Conservation (phyloP, 176 grass and related monocot genomes). For the Phoenix dactylifera region DNA sequence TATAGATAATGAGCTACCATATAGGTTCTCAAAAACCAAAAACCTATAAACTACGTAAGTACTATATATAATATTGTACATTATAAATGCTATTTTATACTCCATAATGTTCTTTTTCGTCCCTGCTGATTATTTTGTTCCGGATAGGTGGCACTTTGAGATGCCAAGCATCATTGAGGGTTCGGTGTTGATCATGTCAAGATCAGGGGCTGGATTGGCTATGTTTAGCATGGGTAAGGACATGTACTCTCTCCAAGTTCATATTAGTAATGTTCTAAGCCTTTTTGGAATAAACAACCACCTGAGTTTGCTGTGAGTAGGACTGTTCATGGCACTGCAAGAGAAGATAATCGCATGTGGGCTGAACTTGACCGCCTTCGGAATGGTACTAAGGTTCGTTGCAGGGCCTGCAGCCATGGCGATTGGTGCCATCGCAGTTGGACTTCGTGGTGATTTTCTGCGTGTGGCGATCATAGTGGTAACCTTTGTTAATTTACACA, state of each 20-base stretch:
- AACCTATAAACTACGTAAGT: too few species aligned
- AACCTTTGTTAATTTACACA: neutral
- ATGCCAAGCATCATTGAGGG: conserved; percentile 68
- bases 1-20: too few species aligned
- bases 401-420: conserved; percentile 44
- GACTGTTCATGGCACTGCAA: conserved; percentile 88
- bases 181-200: conserved; percentile 70
- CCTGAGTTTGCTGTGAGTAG: conserved; percentile 14
- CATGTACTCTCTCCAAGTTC: neutral
- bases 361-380: conserved; percentile 25
- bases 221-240: conserved; percentile 89
- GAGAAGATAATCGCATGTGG: conserved; percentile 72
- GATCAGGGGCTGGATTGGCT: conserved; percentile 48
- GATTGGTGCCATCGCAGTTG: conserved; percentile 31
- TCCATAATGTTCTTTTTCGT: too few species aligned
- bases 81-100: too few species aligned
- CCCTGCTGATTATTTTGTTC: neutral
- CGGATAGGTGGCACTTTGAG: conserved; percentile 58
- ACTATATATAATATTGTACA: too few species aligned
- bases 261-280: too few species aligned
- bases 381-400: conserved; percentile 63
- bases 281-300: too few species aligned
- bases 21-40: too few species aligned
- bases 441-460: conserved; percentile 55
- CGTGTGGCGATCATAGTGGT: conserved; percentile 72